Conservation (phyloP, 2,329 filamentous ascomycete species). For the Aureobasidium sp. region DNA sequence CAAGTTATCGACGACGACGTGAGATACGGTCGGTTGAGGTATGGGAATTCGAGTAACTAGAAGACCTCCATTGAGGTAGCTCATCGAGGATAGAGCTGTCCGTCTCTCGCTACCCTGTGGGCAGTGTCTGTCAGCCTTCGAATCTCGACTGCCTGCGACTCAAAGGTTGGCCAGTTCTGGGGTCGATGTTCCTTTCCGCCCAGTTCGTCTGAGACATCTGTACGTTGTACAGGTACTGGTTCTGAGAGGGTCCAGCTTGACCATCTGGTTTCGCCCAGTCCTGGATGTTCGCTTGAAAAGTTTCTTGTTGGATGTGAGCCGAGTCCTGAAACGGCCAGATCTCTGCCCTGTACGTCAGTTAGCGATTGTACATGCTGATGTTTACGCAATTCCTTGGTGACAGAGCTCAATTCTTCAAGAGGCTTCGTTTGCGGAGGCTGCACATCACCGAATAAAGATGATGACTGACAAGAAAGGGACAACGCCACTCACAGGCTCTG, state of each 20-base stretch:
- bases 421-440: not conserved
- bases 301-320: not conserved
- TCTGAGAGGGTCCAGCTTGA: not conserved
- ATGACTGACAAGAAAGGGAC: not conserved
- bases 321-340: not conserved
- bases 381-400: not conserved
- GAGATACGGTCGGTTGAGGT: not conserved
- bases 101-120: not conserved
- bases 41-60: not conserved
- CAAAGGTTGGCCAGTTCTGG: not conserved
- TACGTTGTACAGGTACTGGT: not conserved
- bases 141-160: not conserved
- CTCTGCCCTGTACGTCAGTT: not conserved
- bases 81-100: not conserved
- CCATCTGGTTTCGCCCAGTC: not conserved
- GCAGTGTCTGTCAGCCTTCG: not conserved
- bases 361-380: not conserved
- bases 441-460: not conserved
- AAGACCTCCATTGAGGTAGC: not conserved
- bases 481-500: constrained; percentile 6
- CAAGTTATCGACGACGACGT: not conserved
- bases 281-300: not conserved
- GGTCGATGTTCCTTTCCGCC: not conserved
- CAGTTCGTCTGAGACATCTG: not conserved
- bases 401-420: not conserved